A percentile compares a stretch with the other conserved stretches of the same genome.
Evolutionary conservation across 331 rosid species (phyloP).

Genomic region (Saraca asoca): DNA sequence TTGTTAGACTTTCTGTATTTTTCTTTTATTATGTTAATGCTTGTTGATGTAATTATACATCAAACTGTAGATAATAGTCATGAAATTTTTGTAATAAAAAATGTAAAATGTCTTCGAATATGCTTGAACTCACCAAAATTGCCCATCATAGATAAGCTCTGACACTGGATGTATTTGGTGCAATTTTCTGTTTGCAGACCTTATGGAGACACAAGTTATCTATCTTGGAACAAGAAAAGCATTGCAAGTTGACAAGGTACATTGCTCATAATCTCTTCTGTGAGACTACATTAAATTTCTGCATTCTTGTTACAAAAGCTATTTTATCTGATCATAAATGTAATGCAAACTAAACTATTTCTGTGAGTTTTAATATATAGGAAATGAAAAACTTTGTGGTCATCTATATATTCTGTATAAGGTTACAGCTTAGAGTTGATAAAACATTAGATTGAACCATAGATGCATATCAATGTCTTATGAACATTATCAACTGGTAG

Average conservation of each 20-base stretch:
- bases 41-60: background rate
- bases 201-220: conserved; percentile 45
- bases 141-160: conserved; percentile 7
- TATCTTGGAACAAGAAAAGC: conserved; percentile 57
- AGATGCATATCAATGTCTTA: background rate
- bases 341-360: conserved; percentile 6
- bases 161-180: conserved; percentile 7
- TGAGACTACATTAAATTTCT: conserved; percentile 16
- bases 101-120: too few species aligned
- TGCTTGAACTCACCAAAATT: background rate
- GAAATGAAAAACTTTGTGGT: background rate
- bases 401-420: background rate
- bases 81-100: too few species aligned
- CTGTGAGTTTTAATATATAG: conserved; percentile 15
- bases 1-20: background rate
- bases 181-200: conserved; percentile 45
- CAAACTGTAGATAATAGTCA: too few species aligned
- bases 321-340: conserved; percentile 34
- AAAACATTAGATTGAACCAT: background rate
- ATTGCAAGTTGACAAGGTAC: conserved; percentile 44
- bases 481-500: too few species aligned
- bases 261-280: conserved; percentile 11
- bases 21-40: background rate
- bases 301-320: conserved; percentile 10
- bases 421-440: background rate